These are phyloP conservation scores for Paraleonurus japonicus DNA, from an alignment of 257 asterid species.

Conservation along the genomic window DNA sequence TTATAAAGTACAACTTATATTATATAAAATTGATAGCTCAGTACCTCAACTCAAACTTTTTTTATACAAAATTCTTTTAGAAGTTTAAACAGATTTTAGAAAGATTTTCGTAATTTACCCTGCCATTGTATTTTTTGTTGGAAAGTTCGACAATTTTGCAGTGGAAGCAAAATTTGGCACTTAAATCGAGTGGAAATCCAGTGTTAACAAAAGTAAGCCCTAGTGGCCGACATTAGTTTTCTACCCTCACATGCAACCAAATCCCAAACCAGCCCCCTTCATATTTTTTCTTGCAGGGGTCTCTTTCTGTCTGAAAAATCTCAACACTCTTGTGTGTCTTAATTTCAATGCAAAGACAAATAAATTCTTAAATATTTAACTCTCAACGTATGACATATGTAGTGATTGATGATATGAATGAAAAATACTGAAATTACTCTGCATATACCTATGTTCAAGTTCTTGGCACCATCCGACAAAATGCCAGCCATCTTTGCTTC, in stretches of 20 bases:
- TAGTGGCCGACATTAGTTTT: constrained; percentile 41
- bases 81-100: no score
- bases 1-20: no score
- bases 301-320: constrained; percentile 30
- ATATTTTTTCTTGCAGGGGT: constrained; percentile 23
- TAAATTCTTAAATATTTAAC: no score
- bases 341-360: constrained; percentile 9
- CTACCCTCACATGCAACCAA: constrained; percentile 47
- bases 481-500: constrained; percentile 56
- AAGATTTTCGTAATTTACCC: no score
- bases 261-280: constrained; percentile 24
- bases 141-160: background rate
- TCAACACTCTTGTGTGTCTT: constrained; percentile 5
- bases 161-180: background rate
- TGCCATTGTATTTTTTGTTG: background rate
- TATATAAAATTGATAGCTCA: no score
- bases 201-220: background rate
- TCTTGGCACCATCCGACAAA: constrained; percentile 40
- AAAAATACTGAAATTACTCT: constrained; percentile 17
- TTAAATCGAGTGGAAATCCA: background rate
- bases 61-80: no score
- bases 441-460: constrained; percentile 17
- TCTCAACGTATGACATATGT: no score
- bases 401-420: background rate
- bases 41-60: no score